These are phyloP conservation scores for Trebouxia sp. DNA, from an alignment of 139 green algal genomes.

Conservation along the genomic window DNA sequence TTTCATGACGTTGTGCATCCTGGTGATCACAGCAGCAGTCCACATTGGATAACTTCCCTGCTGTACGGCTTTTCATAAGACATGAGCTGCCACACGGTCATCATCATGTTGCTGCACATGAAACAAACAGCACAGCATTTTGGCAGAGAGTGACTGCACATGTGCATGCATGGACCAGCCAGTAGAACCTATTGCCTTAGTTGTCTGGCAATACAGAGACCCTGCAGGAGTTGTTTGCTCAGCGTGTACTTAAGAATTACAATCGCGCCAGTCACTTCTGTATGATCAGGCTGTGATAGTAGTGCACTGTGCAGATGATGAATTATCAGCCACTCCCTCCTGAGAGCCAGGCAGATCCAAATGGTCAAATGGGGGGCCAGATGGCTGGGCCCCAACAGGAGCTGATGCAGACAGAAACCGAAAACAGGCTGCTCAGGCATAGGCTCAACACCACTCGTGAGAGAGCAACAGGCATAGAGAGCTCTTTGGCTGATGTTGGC, in stretches of 20 bases:
- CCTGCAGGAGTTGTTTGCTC: no score
- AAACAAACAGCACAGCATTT: no score
- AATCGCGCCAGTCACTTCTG: no score
- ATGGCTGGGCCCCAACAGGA: not conserved
- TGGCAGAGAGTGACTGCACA: no score
- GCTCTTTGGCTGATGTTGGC: not conserved
- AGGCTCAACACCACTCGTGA: constrained; percentile 19
- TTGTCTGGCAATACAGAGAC: no score
- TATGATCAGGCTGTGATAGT: no score
- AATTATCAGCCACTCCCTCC: not conserved
- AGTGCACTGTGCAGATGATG: not conserved
- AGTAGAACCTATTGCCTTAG: no score
- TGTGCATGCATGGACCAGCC: no score
- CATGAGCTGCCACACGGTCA: no score
- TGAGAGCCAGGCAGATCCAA: not conserved
- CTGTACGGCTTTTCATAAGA: not conserved
- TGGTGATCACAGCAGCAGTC: not conserved
- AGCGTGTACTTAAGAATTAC: no score
- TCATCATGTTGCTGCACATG: no score
- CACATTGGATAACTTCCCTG: not conserved
- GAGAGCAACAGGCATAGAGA: constrained; percentile 2
- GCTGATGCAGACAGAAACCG: constrained; percentile 23
- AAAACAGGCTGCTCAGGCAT: constrained; percentile 26
- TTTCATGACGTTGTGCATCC: no score
- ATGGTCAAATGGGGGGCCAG: not conserved